Conservation (phyloP, 148 eudicot species). For the Oxyria digyna region DNA sequence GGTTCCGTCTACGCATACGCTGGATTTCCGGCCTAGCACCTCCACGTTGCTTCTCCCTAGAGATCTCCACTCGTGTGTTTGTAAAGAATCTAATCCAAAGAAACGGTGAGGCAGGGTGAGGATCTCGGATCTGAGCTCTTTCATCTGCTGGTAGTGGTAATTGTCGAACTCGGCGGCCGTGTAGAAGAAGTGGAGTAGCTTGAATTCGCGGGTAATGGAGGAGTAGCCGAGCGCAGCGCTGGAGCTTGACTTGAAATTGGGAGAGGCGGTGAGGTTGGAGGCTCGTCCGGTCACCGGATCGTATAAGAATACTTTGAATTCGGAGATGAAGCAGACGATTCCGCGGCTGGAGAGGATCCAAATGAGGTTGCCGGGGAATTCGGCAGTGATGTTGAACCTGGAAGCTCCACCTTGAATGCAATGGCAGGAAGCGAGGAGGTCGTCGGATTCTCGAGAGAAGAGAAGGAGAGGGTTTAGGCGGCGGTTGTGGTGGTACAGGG, state of each 20-base stretch:
- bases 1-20: conserved; percentile 15
- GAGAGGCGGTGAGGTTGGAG: conserved; percentile 12
- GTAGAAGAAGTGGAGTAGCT: conserved; percentile 26
- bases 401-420: conserved; percentile 18
- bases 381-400: conserved; percentile 8
- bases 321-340: conserved; percentile 23
- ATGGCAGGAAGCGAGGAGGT: conserved; percentile 11
- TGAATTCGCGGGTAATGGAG: conserved; percentile 12
- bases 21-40: conserved; percentile 18
- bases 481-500: conserved; percentile 22
- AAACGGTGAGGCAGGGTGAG: conserved; percentile 10
- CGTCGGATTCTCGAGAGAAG: conserved; percentile 2
- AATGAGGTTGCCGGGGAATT: conserved; percentile 10
- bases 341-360: conserved; percentile 21
- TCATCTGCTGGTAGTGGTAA: conserved; percentile 20
- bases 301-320: conserved; percentile 6
- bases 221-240: conserved; percentile 25
- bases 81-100: conserved; percentile 6
- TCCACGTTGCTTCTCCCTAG: conserved; percentile 22
- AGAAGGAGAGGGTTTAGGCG: conserved; percentile 22
- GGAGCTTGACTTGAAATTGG: conserved; percentile 9
- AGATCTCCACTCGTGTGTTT: conserved; percentile 13
- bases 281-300: conserved; percentile 20
- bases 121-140: conserved; percentile 22
- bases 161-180: conserved; percentile 18